A percentile compares a stretch with the other conserved stretches of the same genome.
Evolutionary conservation across 352 stramenopile genomes (phyloP).

Genomic region (Saprolegnia diclina): DNA sequence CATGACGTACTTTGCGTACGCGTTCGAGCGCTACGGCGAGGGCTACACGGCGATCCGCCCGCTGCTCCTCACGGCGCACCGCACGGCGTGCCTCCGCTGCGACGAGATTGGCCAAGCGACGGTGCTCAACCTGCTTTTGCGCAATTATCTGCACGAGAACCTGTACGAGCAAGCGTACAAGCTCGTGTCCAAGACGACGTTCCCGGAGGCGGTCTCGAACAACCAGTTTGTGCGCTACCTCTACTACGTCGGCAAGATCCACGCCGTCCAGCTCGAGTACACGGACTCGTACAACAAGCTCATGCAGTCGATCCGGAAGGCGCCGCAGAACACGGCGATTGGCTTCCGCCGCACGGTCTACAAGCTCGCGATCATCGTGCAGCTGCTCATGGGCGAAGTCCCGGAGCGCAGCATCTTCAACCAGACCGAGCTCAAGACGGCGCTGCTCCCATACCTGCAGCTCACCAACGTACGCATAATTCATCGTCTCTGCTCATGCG

Average conservation of each 20-base stretch:
- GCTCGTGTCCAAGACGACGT: conserved; percentile 86
- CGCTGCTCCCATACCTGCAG: conserved; percentile 92
- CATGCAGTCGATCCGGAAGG: conserved; percentile 95
- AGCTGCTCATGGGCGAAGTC: conserved; percentile 97
- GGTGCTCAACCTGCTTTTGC: conserved; percentile 87
- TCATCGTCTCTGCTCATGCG: background rate
- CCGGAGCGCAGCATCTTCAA: conserved; percentile 94
- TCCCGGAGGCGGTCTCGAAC: conserved; percentile 92
- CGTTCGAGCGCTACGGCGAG: conserved; percentile 55
- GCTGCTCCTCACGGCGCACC: conserved; percentile 71
- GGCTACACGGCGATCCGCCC: conserved; percentile 56
- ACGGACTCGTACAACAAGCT: conserved; percentile 95
- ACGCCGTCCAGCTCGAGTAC: conserved; percentile 97
- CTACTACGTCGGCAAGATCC: conserved; percentile 95
- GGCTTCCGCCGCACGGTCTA: conserved; percentile 96
- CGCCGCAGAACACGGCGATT: conserved; percentile 92
- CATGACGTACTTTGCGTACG: conserved; percentile 69
- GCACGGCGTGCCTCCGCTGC: conserved; percentile 83
- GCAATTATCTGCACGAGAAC: conserved; percentile 87
- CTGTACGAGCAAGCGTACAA: conserved; percentile 91
- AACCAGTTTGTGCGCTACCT: conserved; percentile 98
- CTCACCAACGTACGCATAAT: conserved; percentile 84
- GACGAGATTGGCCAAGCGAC: conserved; percentile 89
- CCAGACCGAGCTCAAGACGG: conserved; percentile 79
- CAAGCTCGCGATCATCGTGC: conserved; percentile 94